Percentiles rank a stretch among this genome's conserved stretches.
phyloP scores from a whole-genome alignment of 352 stramenopile species.

The Globisporangium cylindrosporum region DNA sequence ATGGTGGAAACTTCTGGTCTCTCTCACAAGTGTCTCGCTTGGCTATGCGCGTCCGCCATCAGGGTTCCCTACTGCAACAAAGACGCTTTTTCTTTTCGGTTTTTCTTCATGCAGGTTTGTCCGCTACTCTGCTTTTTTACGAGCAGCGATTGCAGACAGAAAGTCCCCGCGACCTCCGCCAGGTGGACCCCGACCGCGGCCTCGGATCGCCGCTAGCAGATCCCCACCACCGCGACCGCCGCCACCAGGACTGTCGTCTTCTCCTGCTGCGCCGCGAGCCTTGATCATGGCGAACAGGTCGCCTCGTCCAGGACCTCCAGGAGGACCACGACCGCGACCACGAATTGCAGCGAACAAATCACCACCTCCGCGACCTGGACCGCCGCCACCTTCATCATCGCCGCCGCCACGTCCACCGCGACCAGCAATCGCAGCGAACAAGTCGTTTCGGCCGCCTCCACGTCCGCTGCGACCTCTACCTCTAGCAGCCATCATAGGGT shows the following conservation, averaged over 20 bases:
- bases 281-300: slow-evolving; percentile 75
- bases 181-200: slow-evolving; percentile 31
- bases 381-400: slow-evolving; percentile 33
- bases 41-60: slow-evolving; percentile 2
- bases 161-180: slow-evolving; percentile 46
- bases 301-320: slow-evolving; percentile 40
- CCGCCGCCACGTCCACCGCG: slow-evolving; percentile 46
- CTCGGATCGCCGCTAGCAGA: slow-evolving; percentile 57
- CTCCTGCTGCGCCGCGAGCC: slow-evolving; percentile 25
- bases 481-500: slow-evolving; percentile 38
- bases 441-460: slow-evolving; percentile 23
- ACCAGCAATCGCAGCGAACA: slow-evolving; percentile 54
- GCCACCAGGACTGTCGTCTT: slow-evolving; percentile 23
- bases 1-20: not conserved
- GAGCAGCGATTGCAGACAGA: slow-evolving; percentile 52
- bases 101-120: not conserved
- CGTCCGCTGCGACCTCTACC: slow-evolving; percentile 38
- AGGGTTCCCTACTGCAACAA: slow-evolving; percentile 22
- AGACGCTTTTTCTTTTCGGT: slow-evolving; percentile 8
- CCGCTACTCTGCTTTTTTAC: slow-evolving; percentile 47
- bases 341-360: slow-evolving; percentile 60
- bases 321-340: slow-evolving; percentile 44
- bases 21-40: slow-evolving; percentile 8
- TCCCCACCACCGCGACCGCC: slow-evolving; percentile 37
- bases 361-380: slow-evolving; percentile 26